Conservation (phyloP, 139 green algal genomes). For the Volvox reticuliferus region DNA sequence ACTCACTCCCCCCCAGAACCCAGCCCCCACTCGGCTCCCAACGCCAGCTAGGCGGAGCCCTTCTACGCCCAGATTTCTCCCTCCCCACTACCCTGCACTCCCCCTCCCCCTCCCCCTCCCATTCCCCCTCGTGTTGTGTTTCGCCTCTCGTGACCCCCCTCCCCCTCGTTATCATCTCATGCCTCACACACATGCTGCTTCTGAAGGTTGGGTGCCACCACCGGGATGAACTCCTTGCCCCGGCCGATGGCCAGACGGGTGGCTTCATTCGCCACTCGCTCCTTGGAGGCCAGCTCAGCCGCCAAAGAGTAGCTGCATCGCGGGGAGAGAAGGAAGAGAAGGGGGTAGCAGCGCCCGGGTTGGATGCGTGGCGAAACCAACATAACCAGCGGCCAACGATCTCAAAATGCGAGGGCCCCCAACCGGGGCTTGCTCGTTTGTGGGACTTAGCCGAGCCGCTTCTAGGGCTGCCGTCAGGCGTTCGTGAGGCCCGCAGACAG, state of each 20-base stretch:
- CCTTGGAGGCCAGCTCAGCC: slow-evolving; percentile 59
- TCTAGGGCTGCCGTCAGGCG: no score
- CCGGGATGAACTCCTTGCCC: slow-evolving; percentile 60
- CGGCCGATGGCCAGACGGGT: slow-evolving; percentile 55
- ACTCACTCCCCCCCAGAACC: no score
- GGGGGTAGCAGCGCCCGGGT: no score
- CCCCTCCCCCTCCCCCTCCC: background rate
- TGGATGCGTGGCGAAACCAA: no score
- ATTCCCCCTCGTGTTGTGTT: background rate
- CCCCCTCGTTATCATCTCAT: background rate
- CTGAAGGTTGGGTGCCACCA: background rate
- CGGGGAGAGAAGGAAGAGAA: background rate
- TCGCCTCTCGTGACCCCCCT: background rate
- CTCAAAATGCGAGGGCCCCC: no score
- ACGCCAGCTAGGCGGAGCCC: no score
- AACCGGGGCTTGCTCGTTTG: no score
- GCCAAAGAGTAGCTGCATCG: slow-evolving; percentile 52
- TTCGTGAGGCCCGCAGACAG: no score
- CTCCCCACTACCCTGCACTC: background rate
- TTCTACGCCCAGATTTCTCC: background rate
- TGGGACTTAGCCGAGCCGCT: no score
- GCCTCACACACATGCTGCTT: slow-evolving; percentile 29
- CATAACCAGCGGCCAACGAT: no score
- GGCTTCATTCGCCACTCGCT: slow-evolving; percentile 60
- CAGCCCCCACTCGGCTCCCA: no score